Percentiles rank a stretch among this genome's conserved stretches.
These are phyloP conservation scores for Phytopythium cucurbitacearum DNA, from an alignment of 352 stramenopile species.

Conservation along the genomic window DNA sequence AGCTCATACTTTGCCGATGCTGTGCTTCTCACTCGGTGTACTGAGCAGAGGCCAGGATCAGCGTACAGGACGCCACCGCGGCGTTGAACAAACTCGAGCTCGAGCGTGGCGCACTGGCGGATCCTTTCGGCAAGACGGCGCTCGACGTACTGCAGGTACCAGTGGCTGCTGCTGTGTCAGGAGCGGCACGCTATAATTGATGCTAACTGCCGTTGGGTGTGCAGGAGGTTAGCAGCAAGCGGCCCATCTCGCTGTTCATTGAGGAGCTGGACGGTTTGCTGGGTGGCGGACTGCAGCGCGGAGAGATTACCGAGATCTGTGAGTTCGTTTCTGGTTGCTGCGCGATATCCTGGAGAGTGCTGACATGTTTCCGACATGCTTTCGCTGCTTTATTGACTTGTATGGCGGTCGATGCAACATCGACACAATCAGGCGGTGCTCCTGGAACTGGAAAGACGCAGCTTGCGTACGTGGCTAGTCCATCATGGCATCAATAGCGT, in stretches of 20 bases:
- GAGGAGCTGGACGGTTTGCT: slow-evolving; percentile 50
- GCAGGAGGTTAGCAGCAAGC: slow-evolving; percentile 22
- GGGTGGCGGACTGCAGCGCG: slow-evolving; percentile 54
- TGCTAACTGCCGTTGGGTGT: not conserved
- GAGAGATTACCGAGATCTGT: slow-evolving; percentile 83
- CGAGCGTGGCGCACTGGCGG: slow-evolving; percentile 2
- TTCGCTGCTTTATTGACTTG: not conserved
- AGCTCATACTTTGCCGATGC: not conserved
- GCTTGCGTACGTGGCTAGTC: slow-evolving; percentile 32
- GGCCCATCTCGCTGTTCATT: slow-evolving; percentile 40
- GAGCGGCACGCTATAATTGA: not conserved
- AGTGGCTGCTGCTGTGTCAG: not conserved
- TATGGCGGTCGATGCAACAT: not conserved
- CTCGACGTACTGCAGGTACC: slow-evolving; percentile 40
- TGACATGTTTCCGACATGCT: not conserved
- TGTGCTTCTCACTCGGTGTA: not conserved
- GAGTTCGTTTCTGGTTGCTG: not conserved
- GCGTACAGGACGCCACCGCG: slow-evolving; percentile 27
- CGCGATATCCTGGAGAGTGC: not conserved
- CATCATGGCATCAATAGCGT: not conserved
- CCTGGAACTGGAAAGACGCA: slow-evolving; percentile 79
- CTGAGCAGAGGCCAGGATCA: slow-evolving; percentile 34
- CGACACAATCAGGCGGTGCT: slow-evolving; percentile 33
- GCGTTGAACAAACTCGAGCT: slow-evolving; percentile 18
- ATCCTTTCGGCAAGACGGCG: slow-evolving; percentile 30